These are phyloP conservation scores for Monilinia vaccinii-corymbosi DNA, from an alignment of 2,329 filamentous ascomycete genomes.

Conservation along the genomic window DNA sequence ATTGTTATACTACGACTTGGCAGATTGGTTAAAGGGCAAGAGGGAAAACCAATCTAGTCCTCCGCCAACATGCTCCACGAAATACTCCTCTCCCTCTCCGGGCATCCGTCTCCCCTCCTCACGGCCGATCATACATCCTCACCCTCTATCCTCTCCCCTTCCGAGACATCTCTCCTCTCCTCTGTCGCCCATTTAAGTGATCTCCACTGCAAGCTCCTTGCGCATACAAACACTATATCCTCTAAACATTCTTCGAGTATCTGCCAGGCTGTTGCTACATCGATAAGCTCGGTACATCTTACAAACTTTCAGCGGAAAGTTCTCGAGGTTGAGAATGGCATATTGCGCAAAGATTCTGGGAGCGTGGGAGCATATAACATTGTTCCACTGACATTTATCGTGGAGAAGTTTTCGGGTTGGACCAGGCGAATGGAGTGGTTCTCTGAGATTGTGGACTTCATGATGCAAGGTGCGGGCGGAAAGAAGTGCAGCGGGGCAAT, in stretches of 20 bases:
- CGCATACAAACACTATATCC: slow-evolving; percentile 57
- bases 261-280: slow-evolving; percentile 77
- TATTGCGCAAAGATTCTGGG: slow-evolving; percentile 66
- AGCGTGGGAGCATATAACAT: slow-evolving; percentile 89
- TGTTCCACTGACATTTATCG: slow-evolving; percentile 78
- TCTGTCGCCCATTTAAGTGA: slow-evolving; percentile 70
- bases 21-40: slow-evolving; percentile 16
- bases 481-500: slow-evolving; percentile 54
- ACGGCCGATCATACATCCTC: slow-evolving; percentile 41
- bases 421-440: slow-evolving; percentile 78
- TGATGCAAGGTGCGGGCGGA: slow-evolving; percentile 37
- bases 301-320: slow-evolving; percentile 75
- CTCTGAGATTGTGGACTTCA: slow-evolving; percentile 62
- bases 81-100: slow-evolving; percentile 91
- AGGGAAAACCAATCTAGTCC: slow-evolving; percentile 2
- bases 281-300: slow-evolving; percentile 67
- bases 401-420: slow-evolving; percentile 83
- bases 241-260: slow-evolving; percentile 68
- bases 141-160: slow-evolving; percentile 53
- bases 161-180: slow-evolving; percentile 73
- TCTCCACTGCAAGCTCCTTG: slow-evolving; percentile 64
- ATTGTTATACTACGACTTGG: slow-evolving; percentile 21
- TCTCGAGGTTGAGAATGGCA: slow-evolving; percentile 70
- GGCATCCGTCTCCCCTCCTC: slow-evolving; percentile 85
- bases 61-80: slow-evolving; percentile 77